Percentiles rank a stretch among this genome's conserved stretches.
Conservation (phyloP, 2,329 filamentous ascomycete genomes). For the Microdochium nivale region DNA sequence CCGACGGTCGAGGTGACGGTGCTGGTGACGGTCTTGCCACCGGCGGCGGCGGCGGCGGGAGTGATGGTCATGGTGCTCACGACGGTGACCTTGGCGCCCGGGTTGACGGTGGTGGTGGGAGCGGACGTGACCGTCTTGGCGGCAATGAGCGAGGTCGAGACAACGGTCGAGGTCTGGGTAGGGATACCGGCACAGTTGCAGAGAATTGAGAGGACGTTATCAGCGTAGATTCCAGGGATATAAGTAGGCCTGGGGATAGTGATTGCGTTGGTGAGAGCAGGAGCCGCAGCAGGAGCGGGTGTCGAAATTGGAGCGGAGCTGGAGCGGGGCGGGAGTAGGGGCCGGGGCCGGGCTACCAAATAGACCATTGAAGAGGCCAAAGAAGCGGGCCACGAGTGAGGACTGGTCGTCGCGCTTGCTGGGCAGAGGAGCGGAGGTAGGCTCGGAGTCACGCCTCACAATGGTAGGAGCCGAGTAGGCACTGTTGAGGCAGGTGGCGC, state of each 20-base stretch:
- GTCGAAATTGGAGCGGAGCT: neutral
- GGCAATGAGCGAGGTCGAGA: conserved; percentile 1
- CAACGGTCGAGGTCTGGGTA: conserved; percentile 3
- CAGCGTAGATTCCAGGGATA: conserved; percentile 4
- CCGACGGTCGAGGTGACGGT: conserved; percentile 3
- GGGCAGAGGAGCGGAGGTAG: neutral
- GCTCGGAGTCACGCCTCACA: conserved; percentile 2
- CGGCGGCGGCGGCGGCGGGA: neutral
- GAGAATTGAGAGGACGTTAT: conserved; percentile 1
- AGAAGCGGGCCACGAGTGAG: neutral
- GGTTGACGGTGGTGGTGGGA: conserved; percentile 1
- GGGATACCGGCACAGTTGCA: conserved; percentile 7
- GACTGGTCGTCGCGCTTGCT: neutral
- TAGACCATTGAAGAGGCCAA: neutral
- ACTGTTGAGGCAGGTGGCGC: conserved; percentile 4
- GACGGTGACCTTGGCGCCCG: conserved; percentile 1
- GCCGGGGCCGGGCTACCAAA: neutral
- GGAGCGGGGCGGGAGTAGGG: neutral
- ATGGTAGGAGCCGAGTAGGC: conserved; percentile 4
- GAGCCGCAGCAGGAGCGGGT: neutral
- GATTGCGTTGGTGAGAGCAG: neutral
- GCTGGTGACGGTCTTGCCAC: neutral
- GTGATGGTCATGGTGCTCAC: conserved; percentile 1
- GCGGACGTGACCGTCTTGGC: neutral
- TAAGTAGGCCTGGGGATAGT: conserved; percentile 1